Conservation (phyloP, 495 filamentous ascomycete species). For the Monascus purpureus region DNA sequence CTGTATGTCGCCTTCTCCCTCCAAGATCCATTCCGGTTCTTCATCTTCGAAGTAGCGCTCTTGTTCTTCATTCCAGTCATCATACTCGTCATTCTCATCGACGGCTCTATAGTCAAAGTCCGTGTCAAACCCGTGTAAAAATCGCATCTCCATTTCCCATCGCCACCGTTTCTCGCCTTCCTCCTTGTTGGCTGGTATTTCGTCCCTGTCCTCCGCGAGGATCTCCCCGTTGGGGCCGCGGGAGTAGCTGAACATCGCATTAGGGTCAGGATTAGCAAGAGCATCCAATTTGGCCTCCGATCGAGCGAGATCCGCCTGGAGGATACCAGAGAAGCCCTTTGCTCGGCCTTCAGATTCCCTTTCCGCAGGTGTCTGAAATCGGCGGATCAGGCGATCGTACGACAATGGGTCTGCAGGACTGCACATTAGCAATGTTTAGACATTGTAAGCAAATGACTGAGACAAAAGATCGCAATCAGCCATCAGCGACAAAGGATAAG, state of each 20-base stretch:
- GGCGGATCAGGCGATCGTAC: slow-evolving; percentile 66
- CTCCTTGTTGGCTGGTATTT: slow-evolving; percentile 43
- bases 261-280: slow-evolving; percentile 39
- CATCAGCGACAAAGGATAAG: slow-evolving; percentile 10
- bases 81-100: slow-evolving; percentile 55
- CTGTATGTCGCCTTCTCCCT: slow-evolving; percentile 20
- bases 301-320: slow-evolving; percentile 57
- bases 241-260: slow-evolving; percentile 32
- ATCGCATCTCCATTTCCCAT: slow-evolving; percentile 53
- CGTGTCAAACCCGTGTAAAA: slow-evolving; percentile 53
- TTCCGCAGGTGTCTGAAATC: slow-evolving; percentile 61
- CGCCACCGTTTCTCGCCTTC: slow-evolving; percentile 54
- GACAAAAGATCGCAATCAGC: slow-evolving; percentile 2
- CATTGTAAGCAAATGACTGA: slow-evolving; percentile 2
- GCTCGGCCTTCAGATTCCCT: slow-evolving; percentile 54
- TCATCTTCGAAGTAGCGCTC: slow-evolving; percentile 70
- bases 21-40: slow-evolving; percentile 46
- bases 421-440: slow-evolving; percentile 13
- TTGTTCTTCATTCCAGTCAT: slow-evolving; percentile 46
- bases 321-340: slow-evolving; percentile 59
- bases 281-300: slow-evolving; percentile 61
- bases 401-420: slow-evolving; percentile 51
- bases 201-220: slow-evolving; percentile 40
- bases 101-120: slow-evolving; percentile 64
- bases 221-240: slow-evolving; percentile 40